Conservation (phyloP, 2,329 filamentous ascomycete species). For the Apiospora kogelbergensis region DNA sequence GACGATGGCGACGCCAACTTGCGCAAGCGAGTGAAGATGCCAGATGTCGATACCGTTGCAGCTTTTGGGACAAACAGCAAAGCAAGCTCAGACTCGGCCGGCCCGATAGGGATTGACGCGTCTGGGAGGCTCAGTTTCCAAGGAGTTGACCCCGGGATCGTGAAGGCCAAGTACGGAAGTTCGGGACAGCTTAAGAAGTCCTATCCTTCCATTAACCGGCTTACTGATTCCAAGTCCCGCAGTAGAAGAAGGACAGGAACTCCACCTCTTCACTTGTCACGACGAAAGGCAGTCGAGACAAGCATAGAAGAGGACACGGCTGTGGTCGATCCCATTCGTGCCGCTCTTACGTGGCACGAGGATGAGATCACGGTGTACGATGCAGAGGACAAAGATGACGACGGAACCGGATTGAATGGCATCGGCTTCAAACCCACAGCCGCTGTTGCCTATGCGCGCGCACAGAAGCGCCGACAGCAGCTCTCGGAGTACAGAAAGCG, state of each 20-base stretch:
- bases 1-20: conserved; percentile 30
- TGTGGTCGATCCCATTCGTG: conserved; percentile 54
- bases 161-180: conserved; percentile 11
- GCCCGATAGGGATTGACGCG: conserved; percentile 18
- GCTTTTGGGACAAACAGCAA: conserved; percentile 16
- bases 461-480: conserved; percentile 58
- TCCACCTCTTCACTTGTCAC: conserved; percentile 23
- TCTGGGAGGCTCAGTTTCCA: conserved; percentile 20
- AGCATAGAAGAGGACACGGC: conserved; percentile 32
- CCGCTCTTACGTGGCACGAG: conserved; percentile 65
- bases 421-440: conserved; percentile 66
- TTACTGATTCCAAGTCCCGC: conserved; percentile 39
- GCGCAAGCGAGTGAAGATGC: conserved; percentile 40
- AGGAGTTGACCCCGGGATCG: conserved; percentile 20
- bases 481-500: conserved; percentile 62
- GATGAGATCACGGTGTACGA: conserved; percentile 69
- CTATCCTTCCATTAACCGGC: conserved; percentile 39
- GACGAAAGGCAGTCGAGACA: conserved; percentile 18
- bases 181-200: conserved; percentile 30
- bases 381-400: conserved; percentile 64
- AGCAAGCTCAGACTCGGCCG: conserved; percentile 14
- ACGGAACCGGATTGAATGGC: conserved; percentile 66
- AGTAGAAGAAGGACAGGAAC: conserved; percentile 27
- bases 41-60: conserved; percentile 23
- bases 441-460: conserved; percentile 57